Evolutionary conservation across 352 stramenopile species (phyloP), one percentile per base, ranked within the genome.

Genomic region (Sclerospora graminicola): DNA sequence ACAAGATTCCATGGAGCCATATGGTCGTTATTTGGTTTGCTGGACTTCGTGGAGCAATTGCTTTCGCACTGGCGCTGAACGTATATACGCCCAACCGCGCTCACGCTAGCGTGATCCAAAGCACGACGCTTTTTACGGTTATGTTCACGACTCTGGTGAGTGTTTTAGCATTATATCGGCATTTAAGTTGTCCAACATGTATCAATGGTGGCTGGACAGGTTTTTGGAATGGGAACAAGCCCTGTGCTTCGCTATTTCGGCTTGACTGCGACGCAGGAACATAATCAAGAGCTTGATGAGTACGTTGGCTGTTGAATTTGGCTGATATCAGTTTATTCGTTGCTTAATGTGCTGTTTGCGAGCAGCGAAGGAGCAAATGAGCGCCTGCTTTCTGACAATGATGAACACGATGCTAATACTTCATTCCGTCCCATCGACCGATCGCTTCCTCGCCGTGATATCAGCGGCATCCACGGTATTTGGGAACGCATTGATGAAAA

Each of bases 21-120:
- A 85, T 86, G 69, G 23, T 83, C 9, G 79, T 90, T 16, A 89
- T 97, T 31, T 97, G 85, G 84, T 97, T 97, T 48, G 82, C 85
- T 0, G 92, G 92, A 11, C 54, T 97, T 14, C 80, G 92, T 24
- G 92, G 92, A 2, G 88, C 92, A 8, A 94, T 98, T 29, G 88
- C 89, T 0, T 98, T 96, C 48, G 85, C 87, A 16, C 69, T 94
- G 24, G 71, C 70, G n/a, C 62, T 89, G 1, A 91, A 91, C 38
- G 72, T 86, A 11, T 57, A 48, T 20, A 81, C 58, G 3, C 51
- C 41, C 3, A 55, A 65, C 11, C 63, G 50, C 11, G 43, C 49
- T 13, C 73, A 85, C 30, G 67, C 71, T 0, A 69, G 63, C 6
- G 65, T 85, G 48, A 69, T 85, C 21, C 69, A 82, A 49, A 80